These are phyloP conservation scores for Moesziomyces parantarcticus DNA, from an alignment of 1,284 basidiomycete species.

Conservation along the genomic window DNA sequence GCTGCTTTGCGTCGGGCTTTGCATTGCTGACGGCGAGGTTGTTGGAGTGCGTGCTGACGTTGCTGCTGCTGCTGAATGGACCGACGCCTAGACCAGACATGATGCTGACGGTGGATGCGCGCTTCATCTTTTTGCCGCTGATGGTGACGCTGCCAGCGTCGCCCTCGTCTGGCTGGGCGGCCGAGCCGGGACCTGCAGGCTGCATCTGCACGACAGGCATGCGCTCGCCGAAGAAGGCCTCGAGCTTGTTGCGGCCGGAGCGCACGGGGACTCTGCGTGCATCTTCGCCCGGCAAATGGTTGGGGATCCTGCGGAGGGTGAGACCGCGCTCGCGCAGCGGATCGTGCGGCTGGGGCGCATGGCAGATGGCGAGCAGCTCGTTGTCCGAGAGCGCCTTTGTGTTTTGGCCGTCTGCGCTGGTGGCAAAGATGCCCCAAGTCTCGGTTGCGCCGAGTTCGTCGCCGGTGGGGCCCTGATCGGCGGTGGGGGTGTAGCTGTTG, in stretches of 20 bases:
- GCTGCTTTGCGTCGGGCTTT: slow-evolving; percentile 9
- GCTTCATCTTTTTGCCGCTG: slow-evolving; percentile 78
- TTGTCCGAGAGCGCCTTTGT: slow-evolving; percentile 62
- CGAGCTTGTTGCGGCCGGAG: slow-evolving; percentile 68
- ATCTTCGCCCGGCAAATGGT: slow-evolving; percentile 46
- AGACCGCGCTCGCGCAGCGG: slow-evolving; percentile 82
- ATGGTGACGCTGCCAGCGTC: slow-evolving; percentile 49
- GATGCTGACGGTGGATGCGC: slow-evolving; percentile 92
- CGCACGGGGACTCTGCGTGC: slow-evolving; percentile 34
- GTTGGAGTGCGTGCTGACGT: slow-evolving; percentile 4
- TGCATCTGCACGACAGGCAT: slow-evolving; percentile 50
- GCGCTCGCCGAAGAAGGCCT: slow-evolving; percentile 75
- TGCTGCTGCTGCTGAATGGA: slow-evolving; percentile 29
- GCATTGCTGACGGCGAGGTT: slow-evolving; percentile 5
- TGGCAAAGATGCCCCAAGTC: slow-evolving; percentile 62
- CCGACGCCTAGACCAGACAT: slow-evolving; percentile 81
- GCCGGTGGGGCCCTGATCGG: slow-evolving; percentile 48
- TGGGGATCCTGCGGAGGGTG: slow-evolving; percentile 71
- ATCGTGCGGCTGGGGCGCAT: slow-evolving; percentile 81
- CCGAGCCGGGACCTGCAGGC: slow-evolving; percentile 61
- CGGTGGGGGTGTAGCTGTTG: slow-evolving; percentile 60
- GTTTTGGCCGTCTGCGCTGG: slow-evolving; percentile 57
- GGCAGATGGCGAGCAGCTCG: slow-evolving; percentile 86
- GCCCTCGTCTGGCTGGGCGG: slow-evolving; percentile 54
- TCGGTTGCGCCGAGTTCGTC: slow-evolving; percentile 44